Evolutionary conservation across 371 early-diverging fungal species (phyloP), one percentile per base, ranked within the genome.

Genomic region (Apophysomyces ossiformis): DNA sequence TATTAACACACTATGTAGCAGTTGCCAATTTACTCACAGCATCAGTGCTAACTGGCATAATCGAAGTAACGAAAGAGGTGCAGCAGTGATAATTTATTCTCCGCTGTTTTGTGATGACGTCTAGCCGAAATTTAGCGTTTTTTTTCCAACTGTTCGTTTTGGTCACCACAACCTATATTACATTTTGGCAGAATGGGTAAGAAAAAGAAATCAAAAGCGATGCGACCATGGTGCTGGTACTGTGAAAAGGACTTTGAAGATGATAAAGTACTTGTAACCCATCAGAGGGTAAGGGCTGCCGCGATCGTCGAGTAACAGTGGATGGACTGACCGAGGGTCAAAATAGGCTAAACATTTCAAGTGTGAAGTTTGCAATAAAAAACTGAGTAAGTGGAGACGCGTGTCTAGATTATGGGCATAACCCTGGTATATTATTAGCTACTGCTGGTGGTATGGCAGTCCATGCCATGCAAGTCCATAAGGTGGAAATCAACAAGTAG

Each of bases 221-320:
- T 72, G 63, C 72, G 80, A 44, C 83, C 83, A 36, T 83, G 83
- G 83, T 83, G 83, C 61, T 83, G 95, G 96, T 98, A 97, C 76
- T 98, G 98, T 77, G 96, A 97, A 73, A 88, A 96, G 67, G 95
- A 95, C 63, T 98, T 98, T 75, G 96, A 96, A 61, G 96, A 96
- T 76, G 96, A 96, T 65, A 96, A 95, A 73, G 91, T 96, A 8
- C 84, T 98, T 61, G 90, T 98, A 39, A 87, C 90, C 63, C 97
- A 98, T 78, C 96, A 97, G 76, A 84, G 85, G 64, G 83, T 83
- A 75, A 71, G 69, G 56, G 35, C 5, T 37, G 8, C 5, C 32
- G 26, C 18, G 15, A 35, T 37, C 26, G 1, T 41, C 41, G 41
- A 13, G 41, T 58, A 4, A 13, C 15, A 21, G 32, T 44, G 11